Percentiles rank a stretch among this genome's conserved stretches.
Conservation (phyloP, 2,329 filamentous ascomycete species). For the Atkinsonella hypoxylon region DNA sequence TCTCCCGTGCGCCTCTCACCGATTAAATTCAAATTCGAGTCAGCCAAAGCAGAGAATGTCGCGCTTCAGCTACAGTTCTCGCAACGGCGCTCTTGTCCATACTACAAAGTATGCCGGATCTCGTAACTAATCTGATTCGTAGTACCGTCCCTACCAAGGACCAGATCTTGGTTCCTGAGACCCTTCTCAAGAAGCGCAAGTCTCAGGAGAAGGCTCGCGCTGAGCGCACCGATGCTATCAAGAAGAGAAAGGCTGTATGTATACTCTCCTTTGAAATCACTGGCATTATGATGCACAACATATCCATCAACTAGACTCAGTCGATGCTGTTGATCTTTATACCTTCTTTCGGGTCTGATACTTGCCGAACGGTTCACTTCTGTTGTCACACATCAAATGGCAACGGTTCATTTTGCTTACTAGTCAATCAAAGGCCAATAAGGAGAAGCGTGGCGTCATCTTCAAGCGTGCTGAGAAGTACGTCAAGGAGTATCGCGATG, state of each 20-base stretch:
- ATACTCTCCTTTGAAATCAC: constrained; percentile 20
- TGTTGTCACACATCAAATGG: neutral
- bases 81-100: constrained; percentile 64
- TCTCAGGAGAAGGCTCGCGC: constrained; percentile 98
- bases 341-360: constrained; percentile 99
- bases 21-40: constrained; percentile 77
- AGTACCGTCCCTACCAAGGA: constrained; percentile 90
- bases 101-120: constrained; percentile 49
- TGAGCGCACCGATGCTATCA: constrained; percentile 64
- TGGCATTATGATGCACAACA: constrained; percentile 76
- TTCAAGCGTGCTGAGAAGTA: constrained; percentile 99
- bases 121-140: constrained; percentile 63
- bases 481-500: constrained; percentile 98
- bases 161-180: constrained; percentile 96
- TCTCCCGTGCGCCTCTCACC: constrained; percentile 41
- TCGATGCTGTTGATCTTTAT: constrained; percentile 93
- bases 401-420: constrained; percentile 23
- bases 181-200: constrained; percentile 99
- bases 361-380: constrained; percentile 17
- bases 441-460: constrained; percentile 96
- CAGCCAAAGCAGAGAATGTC: constrained; percentile 82
- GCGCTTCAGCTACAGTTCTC: constrained; percentile 87
- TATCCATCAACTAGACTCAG: constrained; percentile 79
- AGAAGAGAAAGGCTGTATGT: constrained; percentile 88
- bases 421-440: constrained; percentile 61